Base-by-base conservation (phyloP, 768 basidiomycete species). In the Xerocomus spinulosus region DNA sequence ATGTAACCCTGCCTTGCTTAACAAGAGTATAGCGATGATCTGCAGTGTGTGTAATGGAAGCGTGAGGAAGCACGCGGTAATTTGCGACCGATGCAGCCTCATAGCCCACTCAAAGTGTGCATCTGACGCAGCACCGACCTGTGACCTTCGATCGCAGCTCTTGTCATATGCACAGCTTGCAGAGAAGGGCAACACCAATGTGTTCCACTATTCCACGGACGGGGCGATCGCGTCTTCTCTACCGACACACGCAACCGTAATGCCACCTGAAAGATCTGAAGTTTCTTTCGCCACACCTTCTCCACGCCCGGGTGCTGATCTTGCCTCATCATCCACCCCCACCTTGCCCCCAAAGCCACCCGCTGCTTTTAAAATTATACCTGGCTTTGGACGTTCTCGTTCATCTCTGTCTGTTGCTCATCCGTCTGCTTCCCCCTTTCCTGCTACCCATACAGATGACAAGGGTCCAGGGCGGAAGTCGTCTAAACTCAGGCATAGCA, bases 51-150 rank as follows among this genome's bases (percentile, higher is more conserved):
- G 94, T 65, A 75, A 82, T 49, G 70, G 74, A 33, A 78, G 75
- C 51, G 85, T 91, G 57, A 93, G 91, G 76, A 92, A 87, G 68
- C 84, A 77, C 47, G 92, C 88, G 1, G 85, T 93, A 9, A 73
- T 97, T 7, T 97, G 94, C 61, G 83, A 86, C 33, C 82, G 84
- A 53, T 97, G 94, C 70, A 92, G 85, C 55, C 78, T 97, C 50
- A 88, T 97, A 51, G 81, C 85, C 21, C 94, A 97, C 64, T 70
- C 82, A 20, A 85, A 84, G 60, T 92, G 91, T 56, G 79, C 82
- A 0, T 56, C 67, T 29, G 81, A 84, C 50, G 85, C 90, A 2
- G 82, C 87, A 9, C 83, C 84, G 5, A 87, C 84, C 3, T 92
- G 90, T 57, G 87, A 92, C 60, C 75, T 91, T 34, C 85, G 87